Percentiles rank a stretch among this genome's conserved stretches.
phyloP scores from a whole-genome alignment of 2,329 filamentous ascomycete genomes.

The Arthrocladium fulminans region DNA sequence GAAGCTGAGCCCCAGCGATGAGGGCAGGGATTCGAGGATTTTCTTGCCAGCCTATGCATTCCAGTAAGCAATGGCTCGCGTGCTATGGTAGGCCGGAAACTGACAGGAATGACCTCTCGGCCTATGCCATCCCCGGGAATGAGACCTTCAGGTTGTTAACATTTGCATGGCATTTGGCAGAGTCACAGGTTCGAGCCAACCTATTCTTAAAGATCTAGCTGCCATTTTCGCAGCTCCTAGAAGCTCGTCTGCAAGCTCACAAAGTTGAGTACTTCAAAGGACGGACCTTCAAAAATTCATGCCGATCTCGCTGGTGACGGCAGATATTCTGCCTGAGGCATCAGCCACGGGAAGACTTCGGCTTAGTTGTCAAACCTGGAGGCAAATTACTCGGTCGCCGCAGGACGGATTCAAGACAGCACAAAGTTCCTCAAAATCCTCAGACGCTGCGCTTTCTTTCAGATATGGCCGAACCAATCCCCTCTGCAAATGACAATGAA shows the following conservation, averaged over 20 bases:
- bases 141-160: conserved; percentile 53
- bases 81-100: conserved; percentile 13
- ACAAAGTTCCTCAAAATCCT: no score
- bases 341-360: not conserved
- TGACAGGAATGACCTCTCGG: conserved; percentile 86
- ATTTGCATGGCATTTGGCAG: conserved; percentile 3
- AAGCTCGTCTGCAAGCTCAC: not conserved
- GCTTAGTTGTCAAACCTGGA: not conserved
- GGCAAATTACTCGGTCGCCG: no score
- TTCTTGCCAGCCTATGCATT: conserved; percentile 60
- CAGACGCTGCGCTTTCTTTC: no score
- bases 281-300: not conserved
- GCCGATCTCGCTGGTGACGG: not conserved
- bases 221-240: conserved; percentile 8
- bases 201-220: conserved; percentile 52
- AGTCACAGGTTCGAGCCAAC: conserved; percentile 36
- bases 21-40: conserved; percentile 82
- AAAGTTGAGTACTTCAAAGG: not conserved
- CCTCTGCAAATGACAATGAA: conserved; percentile 31
- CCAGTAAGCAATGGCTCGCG: conserved; percentile 9
- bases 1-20: conserved; percentile 88
- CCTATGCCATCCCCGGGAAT: conserved; percentile 98
- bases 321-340: not conserved
- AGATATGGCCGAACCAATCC: conserved; percentile 37
- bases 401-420: no score